Conservation (phyloP, 306 rosid genomes). For the Biancaea sappan region DNA sequence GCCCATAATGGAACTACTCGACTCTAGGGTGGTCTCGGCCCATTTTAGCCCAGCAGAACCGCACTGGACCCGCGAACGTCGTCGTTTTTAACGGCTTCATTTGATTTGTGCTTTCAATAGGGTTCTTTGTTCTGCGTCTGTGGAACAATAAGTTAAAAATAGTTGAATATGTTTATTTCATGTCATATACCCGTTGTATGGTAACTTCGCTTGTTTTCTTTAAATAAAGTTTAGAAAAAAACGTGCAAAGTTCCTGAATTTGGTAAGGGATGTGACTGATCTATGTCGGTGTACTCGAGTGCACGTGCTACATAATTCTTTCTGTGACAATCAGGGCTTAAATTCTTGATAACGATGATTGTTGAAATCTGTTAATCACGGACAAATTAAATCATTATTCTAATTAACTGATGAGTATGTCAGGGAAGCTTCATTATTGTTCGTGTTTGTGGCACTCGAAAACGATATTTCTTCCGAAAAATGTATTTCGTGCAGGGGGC, state of each 20-base stretch:
- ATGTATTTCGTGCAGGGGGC: no score
- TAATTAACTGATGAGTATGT: no score
- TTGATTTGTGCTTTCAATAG: neutral
- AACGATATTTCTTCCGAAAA: no score
- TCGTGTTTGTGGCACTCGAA: no score
- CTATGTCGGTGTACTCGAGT: conserved; percentile 40
- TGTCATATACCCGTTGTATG: conserved; percentile 32
- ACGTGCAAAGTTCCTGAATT: conserved; percentile 23
- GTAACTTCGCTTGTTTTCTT: conserved; percentile 9
- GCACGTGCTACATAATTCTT: conserved; percentile 52
- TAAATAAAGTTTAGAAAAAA: conserved; percentile 19
- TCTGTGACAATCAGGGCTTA: no score
- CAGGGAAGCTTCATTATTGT: no score
- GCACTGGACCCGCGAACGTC: conserved; percentile 67
- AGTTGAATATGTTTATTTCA: conserved; percentile 33
- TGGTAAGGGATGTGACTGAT: neutral
- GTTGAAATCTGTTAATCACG: no score
- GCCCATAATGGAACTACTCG: conserved; percentile 70
- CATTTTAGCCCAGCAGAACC: conserved; percentile 74
- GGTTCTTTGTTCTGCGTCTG: conserved; percentile 21
- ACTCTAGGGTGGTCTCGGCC: conserved; percentile 64
- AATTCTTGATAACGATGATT: no score
- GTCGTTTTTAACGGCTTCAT: no score
- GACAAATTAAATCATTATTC: no score
- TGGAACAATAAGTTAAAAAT: conserved; percentile 46